Evolutionary conservation across 83 land plant species (phyloP).

Genomic region (Diphasiastrum complanatum): DNA sequence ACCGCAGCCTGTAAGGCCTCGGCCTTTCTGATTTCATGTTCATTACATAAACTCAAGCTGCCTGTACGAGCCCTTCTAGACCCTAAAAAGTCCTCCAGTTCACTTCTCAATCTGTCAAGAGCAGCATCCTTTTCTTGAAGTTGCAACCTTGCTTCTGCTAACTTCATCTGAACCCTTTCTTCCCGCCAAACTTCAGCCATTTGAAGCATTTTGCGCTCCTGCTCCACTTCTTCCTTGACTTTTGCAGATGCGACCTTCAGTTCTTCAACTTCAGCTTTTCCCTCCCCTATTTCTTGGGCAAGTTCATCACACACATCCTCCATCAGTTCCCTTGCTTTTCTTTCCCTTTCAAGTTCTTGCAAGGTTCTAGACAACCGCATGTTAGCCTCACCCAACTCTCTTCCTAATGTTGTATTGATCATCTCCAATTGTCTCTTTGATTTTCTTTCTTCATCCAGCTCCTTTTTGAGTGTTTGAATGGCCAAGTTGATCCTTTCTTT

Average conservation of each 20-base stretch:
- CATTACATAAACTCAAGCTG: slow-evolving; percentile 3
- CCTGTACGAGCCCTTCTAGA: slow-evolving; percentile 18
- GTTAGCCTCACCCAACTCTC: slow-evolving; percentile 42
- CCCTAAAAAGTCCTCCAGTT: slow-evolving; percentile 50
- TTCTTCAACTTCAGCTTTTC: slow-evolving; percentile 57
- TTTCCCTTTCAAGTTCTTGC: slow-evolving; percentile 53
- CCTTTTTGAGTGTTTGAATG: slow-evolving; percentile 29
- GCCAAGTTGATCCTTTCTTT: slow-evolving; percentile 36
- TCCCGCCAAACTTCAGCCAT: slow-evolving; percentile 67
- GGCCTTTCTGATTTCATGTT: slow-evolving; percentile 17
- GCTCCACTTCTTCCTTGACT: slow-evolving; percentile 58
- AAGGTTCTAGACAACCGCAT: slow-evolving; percentile 25
- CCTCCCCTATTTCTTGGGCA: slow-evolving; percentile 62
- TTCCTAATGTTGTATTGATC: slow-evolving; percentile 41
- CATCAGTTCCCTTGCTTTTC: slow-evolving; percentile 48
- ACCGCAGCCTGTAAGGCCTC: slow-evolving; percentile 9
- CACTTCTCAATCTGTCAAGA: slow-evolving; percentile 52
- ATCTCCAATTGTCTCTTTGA: slow-evolving; percentile 46
- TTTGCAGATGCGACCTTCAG: slow-evolving; percentile 50
- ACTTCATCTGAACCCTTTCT: slow-evolving; percentile 81
- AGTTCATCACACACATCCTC: slow-evolving; percentile 62
- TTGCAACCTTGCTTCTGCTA: slow-evolving; percentile 60
- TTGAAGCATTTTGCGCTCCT: slow-evolving; percentile 77
- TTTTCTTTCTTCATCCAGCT: slow-evolving; percentile 49
- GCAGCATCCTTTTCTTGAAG: slow-evolving; percentile 69